Evolutionary conservation across 345 rosid genomes (phyloP).

Genomic region (Melaleuca quinquenervia): DNA sequence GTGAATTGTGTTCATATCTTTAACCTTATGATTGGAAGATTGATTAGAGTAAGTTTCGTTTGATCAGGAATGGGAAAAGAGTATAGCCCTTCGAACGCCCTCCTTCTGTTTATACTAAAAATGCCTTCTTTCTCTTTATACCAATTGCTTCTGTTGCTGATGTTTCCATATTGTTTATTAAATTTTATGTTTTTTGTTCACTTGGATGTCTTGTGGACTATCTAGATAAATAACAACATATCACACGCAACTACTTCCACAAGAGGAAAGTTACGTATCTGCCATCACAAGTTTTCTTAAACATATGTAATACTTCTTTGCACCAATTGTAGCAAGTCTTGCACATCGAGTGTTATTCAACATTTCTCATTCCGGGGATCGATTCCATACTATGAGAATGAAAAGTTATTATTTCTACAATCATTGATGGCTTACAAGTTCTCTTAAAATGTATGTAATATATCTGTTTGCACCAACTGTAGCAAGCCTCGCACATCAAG

Average conservation of each 20-base stretch:
- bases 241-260: background rate
- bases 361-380: background rate
- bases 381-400: background rate
- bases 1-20: background rate
- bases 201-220: background rate
- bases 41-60: background rate
- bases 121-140: background rate
- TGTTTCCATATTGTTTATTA: too few species aligned
- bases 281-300: background rate
- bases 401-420: background rate
- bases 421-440: background rate
- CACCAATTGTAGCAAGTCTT: background rate
- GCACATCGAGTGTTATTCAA: too few species aligned
- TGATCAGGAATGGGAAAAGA: too few species aligned
- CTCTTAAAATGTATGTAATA: too few species aligned
- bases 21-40: background rate
- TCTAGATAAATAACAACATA: background rate
- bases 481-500: too few species aligned
- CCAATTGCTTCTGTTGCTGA: background rate
- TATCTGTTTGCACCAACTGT: too few species aligned
- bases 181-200: background rate
- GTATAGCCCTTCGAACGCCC: background rate
- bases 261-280: background rate
- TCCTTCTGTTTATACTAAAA: too few species aligned
- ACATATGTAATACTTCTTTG: background rate